Percentiles rank a stretch among this genome's conserved stretches.
Conservation (phyloP, 2,329 filamentous ascomycete species). For the Lasiodiplodia theobromae region DNA sequence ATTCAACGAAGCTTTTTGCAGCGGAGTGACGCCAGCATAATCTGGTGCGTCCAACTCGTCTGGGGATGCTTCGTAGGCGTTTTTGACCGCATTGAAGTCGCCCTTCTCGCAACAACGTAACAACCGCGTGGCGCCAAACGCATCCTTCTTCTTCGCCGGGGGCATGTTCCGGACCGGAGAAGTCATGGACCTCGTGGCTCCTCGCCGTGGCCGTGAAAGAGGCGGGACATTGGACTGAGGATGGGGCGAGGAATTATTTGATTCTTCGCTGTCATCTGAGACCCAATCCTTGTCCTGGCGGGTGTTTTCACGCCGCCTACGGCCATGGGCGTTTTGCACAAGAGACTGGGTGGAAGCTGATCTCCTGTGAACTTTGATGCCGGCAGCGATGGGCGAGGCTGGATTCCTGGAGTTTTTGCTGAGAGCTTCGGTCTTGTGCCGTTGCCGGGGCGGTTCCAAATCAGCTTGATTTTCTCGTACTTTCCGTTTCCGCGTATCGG, state of each 20-base stretch:
- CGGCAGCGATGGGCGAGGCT: constrained; percentile 44
- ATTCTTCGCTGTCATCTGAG: constrained; percentile 31
- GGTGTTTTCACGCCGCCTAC: constrained; percentile 44
- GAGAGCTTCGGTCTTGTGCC: constrained; percentile 46
- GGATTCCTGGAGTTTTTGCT: constrained; percentile 37
- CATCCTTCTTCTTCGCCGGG: constrained; percentile 88
- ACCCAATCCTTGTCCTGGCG: constrained; percentile 43
- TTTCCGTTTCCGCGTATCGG: constrained; percentile 51
- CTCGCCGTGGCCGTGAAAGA: constrained; percentile 58
- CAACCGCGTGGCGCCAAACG: constrained; percentile 87
- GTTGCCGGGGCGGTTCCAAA: constrained; percentile 50
- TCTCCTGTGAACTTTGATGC: constrained; percentile 46
- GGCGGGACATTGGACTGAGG: constrained; percentile 47
- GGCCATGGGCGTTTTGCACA: constrained; percentile 39
- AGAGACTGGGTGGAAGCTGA: constrained; percentile 49
- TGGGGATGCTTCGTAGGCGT: constrained; percentile 76
- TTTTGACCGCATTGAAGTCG: constrained; percentile 79
- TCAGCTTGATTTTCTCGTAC: constrained; percentile 43
- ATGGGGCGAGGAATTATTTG: constrained; percentile 43
- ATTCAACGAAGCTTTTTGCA: constrained; percentile 90
- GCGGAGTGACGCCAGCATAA: constrained; percentile 93
- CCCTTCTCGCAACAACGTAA: constrained; percentile 90
- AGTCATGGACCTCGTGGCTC: constrained; percentile 66
- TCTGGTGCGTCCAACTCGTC: constrained; percentile 90
- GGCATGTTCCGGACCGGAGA: constrained; percentile 65